Percentiles rank a stretch among this genome's conserved stretches.
phyloP scores from a whole-genome alignment of 169 alveolate genomes.

The Plasmodium coatneyi region DNA sequence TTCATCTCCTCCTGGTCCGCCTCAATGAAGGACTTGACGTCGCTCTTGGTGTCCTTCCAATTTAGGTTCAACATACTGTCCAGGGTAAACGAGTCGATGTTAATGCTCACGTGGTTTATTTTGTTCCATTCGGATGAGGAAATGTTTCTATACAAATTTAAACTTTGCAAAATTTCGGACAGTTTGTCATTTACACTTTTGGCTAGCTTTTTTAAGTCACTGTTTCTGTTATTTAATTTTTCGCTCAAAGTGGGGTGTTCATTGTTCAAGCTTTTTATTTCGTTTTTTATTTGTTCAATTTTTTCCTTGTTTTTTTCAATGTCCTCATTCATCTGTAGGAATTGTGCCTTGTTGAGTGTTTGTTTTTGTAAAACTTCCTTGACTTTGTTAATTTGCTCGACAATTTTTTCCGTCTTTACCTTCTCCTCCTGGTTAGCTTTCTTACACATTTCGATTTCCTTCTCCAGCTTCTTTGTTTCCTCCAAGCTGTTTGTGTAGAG shows the following conservation, averaged over 20 bases:
- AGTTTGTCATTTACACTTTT: constrained; percentile 63
- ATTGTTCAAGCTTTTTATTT: constrained; percentile 46
- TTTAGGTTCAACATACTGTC: constrained; percentile 56
- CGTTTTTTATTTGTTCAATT: constrained; percentile 65
- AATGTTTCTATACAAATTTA: constrained; percentile 49
- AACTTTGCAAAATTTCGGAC: constrained; percentile 17
- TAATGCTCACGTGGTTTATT: constrained; percentile 25
- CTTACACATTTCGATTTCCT: constrained; percentile 73
- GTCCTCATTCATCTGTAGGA: constrained; percentile 70
- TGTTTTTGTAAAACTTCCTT: constrained; percentile 62
- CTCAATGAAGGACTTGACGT: constrained; percentile 43
- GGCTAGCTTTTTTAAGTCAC: constrained; percentile 69
- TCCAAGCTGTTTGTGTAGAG: constrained; percentile 59
- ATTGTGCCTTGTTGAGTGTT: constrained; percentile 69
- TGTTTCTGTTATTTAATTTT: constrained; percentile 32
- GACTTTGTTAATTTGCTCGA: constrained; percentile 60
- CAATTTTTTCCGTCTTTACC: constrained; percentile 44
- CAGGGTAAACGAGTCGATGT: constrained; percentile 32
- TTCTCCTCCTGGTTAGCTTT: constrained; percentile 44
- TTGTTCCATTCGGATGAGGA: constrained; percentile 42
- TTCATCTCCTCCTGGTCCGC: constrained; percentile 44
- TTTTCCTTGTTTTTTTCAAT: constrained; percentile 70
- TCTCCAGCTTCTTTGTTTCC: constrained; percentile 66
- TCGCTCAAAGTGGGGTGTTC: constrained; percentile 64
- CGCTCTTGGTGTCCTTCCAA: constrained; percentile 39